These are phyloP conservation scores for Priceomyces medius DNA, from an alignment of 805 yeast genomes.

Conservation along the genomic window DNA sequence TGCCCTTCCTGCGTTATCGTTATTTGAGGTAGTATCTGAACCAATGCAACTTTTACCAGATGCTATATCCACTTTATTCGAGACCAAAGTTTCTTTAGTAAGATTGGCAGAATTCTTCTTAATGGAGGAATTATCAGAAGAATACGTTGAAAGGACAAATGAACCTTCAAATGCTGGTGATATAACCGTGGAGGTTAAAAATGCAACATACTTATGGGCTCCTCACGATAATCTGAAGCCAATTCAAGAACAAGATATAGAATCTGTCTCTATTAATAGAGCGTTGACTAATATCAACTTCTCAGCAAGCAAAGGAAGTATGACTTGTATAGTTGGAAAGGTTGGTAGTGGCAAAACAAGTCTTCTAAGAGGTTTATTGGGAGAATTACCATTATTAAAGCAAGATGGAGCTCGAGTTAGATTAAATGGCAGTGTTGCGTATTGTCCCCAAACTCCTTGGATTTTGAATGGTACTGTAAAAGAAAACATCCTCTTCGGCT, in stretches of 20 bases:
- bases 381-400: slow-evolving; percentile 25
- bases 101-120: slow-evolving; percentile 34
- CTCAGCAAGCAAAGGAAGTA: slow-evolving; percentile 31
- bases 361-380: slow-evolving; percentile 33
- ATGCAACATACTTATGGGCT: slow-evolving; percentile 37
- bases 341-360: slow-evolving; percentile 44
- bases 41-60: slow-evolving; percentile 35
- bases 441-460: slow-evolving; percentile 44
- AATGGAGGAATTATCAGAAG: slow-evolving; percentile 33
- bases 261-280: slow-evolving; percentile 17
- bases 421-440: slow-evolving; percentile 36
- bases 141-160: slow-evolving; percentile 18
- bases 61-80: slow-evolving; percentile 26
- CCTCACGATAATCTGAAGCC: slow-evolving; percentile 16
- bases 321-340: slow-evolving; percentile 42
- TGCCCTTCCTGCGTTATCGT: slow-evolving; percentile 40
- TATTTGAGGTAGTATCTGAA: slow-evolving; percentile 35
- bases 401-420: slow-evolving; percentile 15
- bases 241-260: slow-evolving; percentile 13
- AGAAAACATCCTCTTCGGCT: slow-evolving; percentile 41
- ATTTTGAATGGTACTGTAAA: slow-evolving; percentile 39
- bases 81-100: slow-evolving; percentile 30
- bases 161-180: slow-evolving; percentile 19
- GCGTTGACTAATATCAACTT: slow-evolving; percentile 35
- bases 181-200: slow-evolving; percentile 22